Conservation (phyloP, 768 basidiomycete genomes). For the Naematelia encephala region DNA sequence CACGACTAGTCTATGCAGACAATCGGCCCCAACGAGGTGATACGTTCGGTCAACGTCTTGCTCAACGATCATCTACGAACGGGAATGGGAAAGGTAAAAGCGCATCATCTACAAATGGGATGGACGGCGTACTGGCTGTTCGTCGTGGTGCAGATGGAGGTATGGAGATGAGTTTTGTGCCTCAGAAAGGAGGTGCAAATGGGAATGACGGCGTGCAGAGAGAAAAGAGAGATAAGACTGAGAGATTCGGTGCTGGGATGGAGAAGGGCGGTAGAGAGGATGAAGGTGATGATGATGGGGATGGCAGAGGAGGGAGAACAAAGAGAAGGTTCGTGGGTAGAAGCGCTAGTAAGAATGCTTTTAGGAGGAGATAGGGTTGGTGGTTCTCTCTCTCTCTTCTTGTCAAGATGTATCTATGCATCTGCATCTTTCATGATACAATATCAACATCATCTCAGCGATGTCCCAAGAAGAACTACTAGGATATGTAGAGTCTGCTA, state of each 20-base stretch:
- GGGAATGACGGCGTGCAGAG: slow-evolving; percentile 23
- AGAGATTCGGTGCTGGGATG: slow-evolving; percentile 82
- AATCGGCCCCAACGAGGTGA: background rate
- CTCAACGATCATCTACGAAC: slow-evolving; percentile 10
- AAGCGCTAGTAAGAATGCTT: slow-evolving; percentile 82
- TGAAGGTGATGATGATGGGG: slow-evolving; percentile 49
- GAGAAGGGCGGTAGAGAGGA: slow-evolving; percentile 65
- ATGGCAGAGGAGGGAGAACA: slow-evolving; percentile 72
- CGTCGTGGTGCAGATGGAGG: slow-evolving; percentile 57
- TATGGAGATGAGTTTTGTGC: slow-evolving; percentile 82
- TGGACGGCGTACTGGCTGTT: slow-evolving; percentile 39
- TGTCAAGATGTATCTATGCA: no score
- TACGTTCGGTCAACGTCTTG: slow-evolving; percentile 46
- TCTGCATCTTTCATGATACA: no score
- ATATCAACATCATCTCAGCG: no score
- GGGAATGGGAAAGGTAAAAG: background rate
- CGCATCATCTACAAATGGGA: slow-evolving; percentile 5
- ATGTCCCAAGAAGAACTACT: no score
- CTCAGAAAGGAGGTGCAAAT: slow-evolving; percentile 54
- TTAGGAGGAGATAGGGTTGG: slow-evolving; percentile 32
- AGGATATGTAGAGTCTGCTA: no score
- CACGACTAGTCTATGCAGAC: slow-evolving; percentile 13
- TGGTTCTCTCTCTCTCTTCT: no score
- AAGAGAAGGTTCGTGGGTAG: slow-evolving; percentile 72
- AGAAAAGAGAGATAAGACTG: slow-evolving; percentile 53